A percentile compares a stretch with the other conserved stretches of the same genome.
phyloP scores from a whole-genome alignment of 345 rosid genomes.

The Eucalyptus caleyi region DNA sequence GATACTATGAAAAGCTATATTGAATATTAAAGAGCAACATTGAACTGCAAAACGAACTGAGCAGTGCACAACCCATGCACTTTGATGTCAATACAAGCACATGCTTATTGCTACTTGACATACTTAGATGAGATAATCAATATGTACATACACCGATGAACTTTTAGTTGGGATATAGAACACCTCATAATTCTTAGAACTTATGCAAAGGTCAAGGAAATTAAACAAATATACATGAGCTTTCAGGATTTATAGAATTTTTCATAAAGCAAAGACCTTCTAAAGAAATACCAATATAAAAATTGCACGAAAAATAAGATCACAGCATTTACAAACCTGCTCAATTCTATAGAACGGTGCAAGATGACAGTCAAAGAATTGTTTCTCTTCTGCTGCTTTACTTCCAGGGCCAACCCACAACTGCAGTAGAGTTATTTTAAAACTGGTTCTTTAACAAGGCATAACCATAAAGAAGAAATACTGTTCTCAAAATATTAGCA shows the following conservation, averaged over 20 bases:
- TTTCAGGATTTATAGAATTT: neutral
- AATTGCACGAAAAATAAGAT: neutral
- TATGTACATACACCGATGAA: neutral
- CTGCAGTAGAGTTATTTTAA: slow-evolving; percentile 28
- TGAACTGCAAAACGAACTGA: neutral
- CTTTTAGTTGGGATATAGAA: neutral
- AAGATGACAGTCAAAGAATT: slow-evolving; percentile 83
- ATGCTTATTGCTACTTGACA: neutral
- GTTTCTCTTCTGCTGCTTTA: slow-evolving; percentile 87
- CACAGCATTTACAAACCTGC: slow-evolving; percentile 46
- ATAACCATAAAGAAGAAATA: neutral
- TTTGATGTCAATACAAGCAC: neutral
- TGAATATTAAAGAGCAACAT: neutral
- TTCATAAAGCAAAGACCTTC: neutral
- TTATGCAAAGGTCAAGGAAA: neutral
- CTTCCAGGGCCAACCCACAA: slow-evolving; percentile 95
- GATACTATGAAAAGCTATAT: neutral
- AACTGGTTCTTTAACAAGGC: neutral
- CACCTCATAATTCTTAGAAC: neutral
- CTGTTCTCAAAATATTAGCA: neutral
- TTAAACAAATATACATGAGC: neutral
- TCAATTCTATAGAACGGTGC: slow-evolving; percentile 97
- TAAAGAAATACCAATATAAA: neutral
- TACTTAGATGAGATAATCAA: neutral
- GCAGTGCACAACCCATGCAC: neutral